These are phyloP conservation scores for Hortaea sp. DNA, from an alignment of 2,329 filamentous ascomycete species.

Conservation along the genomic window DNA sequence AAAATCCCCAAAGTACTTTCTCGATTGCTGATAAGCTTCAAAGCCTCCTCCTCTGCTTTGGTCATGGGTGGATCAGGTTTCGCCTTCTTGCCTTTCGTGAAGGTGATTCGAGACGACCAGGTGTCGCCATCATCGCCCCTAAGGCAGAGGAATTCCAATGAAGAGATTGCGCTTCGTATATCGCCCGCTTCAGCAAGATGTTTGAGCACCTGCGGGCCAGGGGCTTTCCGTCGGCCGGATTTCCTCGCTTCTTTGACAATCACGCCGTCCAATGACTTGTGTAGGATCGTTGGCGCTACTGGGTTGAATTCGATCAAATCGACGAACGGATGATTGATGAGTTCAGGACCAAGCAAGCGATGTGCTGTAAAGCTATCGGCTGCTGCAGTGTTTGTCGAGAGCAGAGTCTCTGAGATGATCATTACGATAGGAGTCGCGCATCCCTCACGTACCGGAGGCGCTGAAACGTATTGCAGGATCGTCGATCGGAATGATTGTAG, in stretches of 20 bases:
- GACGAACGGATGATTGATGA: constrained; percentile 70
- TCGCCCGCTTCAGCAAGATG: constrained; percentile 79
- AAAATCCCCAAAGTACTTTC: constrained; percentile 91
- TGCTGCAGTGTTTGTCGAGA: constrained; percentile 74
- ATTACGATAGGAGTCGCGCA: constrained; percentile 58
- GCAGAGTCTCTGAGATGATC: constrained; percentile 80
- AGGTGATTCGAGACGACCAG: constrained; percentile 65
- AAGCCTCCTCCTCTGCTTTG: constrained; percentile 64
- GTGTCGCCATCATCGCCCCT: constrained; percentile 64
- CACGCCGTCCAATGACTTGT: constrained; percentile 72
- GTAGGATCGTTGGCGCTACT: constrained; percentile 74
- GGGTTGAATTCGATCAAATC: constrained; percentile 85
- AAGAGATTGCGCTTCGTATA: constrained; percentile 82
- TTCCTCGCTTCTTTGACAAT: constrained; percentile 76
- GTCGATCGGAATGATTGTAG: constrained; percentile 55
- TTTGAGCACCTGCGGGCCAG: constrained; percentile 69
- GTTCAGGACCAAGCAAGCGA: constrained; percentile 75
- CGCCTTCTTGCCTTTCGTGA: constrained; percentile 57
- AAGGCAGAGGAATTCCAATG: constrained; percentile 83
- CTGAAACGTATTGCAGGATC: constrained; percentile 63
- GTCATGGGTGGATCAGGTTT: constrained; percentile 55
- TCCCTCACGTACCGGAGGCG: constrained; percentile 17
- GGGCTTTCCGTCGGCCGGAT: constrained; percentile 64
- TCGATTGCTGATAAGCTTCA: constrained; percentile 73
- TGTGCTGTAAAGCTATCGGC: constrained; percentile 91